Base-by-base conservation (phyloP, 2,329 filamentous ascomycete genomes). In the Pleoardoris graminearum region DNA sequence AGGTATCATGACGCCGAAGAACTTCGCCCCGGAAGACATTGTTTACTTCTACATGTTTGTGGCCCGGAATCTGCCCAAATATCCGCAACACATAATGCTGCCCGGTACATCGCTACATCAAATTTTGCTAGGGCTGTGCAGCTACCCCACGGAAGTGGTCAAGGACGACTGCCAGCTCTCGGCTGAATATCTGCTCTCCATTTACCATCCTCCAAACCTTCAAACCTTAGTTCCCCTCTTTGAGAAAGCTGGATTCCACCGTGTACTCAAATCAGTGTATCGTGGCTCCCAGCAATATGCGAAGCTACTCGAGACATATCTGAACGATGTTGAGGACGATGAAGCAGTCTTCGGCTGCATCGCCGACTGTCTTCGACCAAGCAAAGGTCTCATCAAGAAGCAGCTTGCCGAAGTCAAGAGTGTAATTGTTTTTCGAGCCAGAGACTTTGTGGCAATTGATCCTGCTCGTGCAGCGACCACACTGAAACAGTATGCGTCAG, bases 31-130 rank as follows among this genome's bases (percentile, higher is more conserved):
- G 0, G 85, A 89, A 55, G 91, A 97, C 67, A 92, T 89, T 11
- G 90, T 99, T 50, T 99, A 96, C 72, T 82, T 99, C 38, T 91
- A 99, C 74, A 99, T 99, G 91, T 99, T 99, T 68, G 89, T 99
- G 68, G 93, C 94, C 16, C 86, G 94, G 50, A 99, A 96, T 69
- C 77, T 99, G 44, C 90, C 95, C 3, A 99, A 99, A 71, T 99
- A 96, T 67, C 91, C 92, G 1, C 93, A 97, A 69, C 97, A 97
- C 66, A 86, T 99, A 45, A 82, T 97, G 10, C 84, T 99, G 41
- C 89, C 93, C 0, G 94, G 92, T 16, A 91, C 90, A 2, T 88
- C 89, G 1, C 80, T 99, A 0, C 90, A 91, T 53, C 86, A 86
- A 53, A 87, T 97, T 8, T 80, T 99, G 22, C 80, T 85, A 32